phyloP scores from a whole-genome alignment of 225 moss, liverwort and hornwort species.

The Marchantia paleacea region DNA sequence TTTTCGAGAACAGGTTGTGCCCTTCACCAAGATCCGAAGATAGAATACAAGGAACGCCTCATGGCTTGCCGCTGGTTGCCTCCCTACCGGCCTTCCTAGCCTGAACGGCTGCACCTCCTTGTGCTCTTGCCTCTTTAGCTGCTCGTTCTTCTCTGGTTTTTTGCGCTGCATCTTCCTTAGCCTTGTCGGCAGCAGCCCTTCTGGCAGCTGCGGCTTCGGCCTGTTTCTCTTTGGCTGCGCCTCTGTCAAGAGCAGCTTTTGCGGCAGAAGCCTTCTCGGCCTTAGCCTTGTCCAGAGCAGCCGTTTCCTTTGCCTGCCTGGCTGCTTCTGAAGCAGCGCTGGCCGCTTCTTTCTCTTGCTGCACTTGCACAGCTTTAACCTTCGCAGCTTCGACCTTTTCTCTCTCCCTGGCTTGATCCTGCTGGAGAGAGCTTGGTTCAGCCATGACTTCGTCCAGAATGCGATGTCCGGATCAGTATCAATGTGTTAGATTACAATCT shows the following conservation, averaged over 20 bases:
- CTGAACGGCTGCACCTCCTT: conserved; percentile 31
- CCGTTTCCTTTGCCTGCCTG: conserved; percentile 29
- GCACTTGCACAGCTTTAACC: conserved; percentile 22
- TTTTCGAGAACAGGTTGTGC: too few species aligned
- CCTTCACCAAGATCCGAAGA: neutral
- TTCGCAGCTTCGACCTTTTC: conserved; percentile 35
- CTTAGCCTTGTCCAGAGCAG: conserved; percentile 37
- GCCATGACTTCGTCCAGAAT: conserved; percentile 30
- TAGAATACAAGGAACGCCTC: neutral
- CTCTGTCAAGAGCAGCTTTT: conserved; percentile 46
- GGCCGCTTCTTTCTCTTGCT: conserved; percentile 25
- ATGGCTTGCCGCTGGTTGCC: conserved; percentile 37
- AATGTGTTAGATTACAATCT: neutral
- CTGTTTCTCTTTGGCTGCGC: conserved; percentile 36
- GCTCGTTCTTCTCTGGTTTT: conserved; percentile 42
- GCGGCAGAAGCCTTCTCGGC: conserved; percentile 45
- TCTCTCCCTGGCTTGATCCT: conserved; percentile 42
- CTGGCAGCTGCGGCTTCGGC: conserved; percentile 44
- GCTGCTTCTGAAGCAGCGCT: conserved; percentile 18
- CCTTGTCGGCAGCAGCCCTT: conserved; percentile 44
- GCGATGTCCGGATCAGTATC: neutral
- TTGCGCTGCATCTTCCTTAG: conserved; percentile 46
- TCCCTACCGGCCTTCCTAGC: conserved; percentile 46
- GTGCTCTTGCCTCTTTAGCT: conserved; percentile 38
- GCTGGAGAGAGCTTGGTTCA: conserved; percentile 37